Base-by-base conservation (phyloP, 2,329 filamentous ascomycete genomes). In the Fusarium chlamydosporum region DNA sequence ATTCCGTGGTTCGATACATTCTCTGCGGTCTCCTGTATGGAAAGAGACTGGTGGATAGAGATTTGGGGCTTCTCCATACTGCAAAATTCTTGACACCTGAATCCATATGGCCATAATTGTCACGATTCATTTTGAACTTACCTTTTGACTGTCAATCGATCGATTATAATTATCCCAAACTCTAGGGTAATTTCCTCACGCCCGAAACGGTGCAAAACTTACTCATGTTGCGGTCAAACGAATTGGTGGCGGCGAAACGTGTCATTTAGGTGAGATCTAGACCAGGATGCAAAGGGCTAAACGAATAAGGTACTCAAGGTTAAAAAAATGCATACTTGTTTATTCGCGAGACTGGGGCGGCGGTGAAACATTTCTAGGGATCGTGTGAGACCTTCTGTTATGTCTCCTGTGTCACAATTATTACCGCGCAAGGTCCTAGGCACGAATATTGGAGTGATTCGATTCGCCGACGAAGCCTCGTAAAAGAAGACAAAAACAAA, bases 251-350 rank as follows among this genome's bases (percentile, higher is more conserved):
- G 46, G 40, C 46, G 52, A 43, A 11, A 41, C 43, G 16, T 51
- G 59, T 47, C 34, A 35, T 53, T 3, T 53, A 13, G 11, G 9
- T 15, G 15, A 9, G 31, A 31, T 51, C 18, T 26, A 6, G 13
- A 20, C 23, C 13, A 53, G 53, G 16, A 65, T 65, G 60, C 7
- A 35, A 10, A 26, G 7, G 6, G 20, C 26, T 42, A 42, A 29
- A 7, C 20, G 35, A 47, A 65, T 59, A 53, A 65, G 26, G 20
- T 40, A 53, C 20, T 40, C 61, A 66, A 66, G 62, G 47, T 66
- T 66, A 66, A 66, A 61, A 48, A 61, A 66, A 66, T 61, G 47
- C 55, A 66, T 66, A 56, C 7, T 54, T 56, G 42, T 13, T 53
- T 60, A 60, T 60, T 61, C 37, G 3, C 12, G n/a, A 56, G 48